Percentiles rank a stretch among this genome's conserved stretches.
Evolutionary conservation across 352 stramenopile species (phyloP).

Genomic region (Albugo candida): DNA sequence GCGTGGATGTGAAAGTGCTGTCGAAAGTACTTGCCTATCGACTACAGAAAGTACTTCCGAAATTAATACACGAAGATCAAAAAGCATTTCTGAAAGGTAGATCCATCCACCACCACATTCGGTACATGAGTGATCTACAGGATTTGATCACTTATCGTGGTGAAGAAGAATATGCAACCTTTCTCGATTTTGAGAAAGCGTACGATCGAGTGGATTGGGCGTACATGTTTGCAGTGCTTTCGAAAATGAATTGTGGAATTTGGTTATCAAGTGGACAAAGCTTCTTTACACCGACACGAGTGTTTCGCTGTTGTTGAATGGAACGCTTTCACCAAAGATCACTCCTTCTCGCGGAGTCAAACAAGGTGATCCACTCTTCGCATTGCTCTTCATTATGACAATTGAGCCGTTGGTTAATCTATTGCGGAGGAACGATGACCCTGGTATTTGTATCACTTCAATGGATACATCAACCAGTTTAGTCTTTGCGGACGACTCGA

Average conservation of each 20-base stretch:
- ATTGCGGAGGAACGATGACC: background rate
- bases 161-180: too few relatives aligned
- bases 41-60: background rate
- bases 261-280: conserved; percentile 9
- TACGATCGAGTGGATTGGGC: conserved; percentile 5
- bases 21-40: conserved; percentile 5
- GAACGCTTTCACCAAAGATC: conserved; percentile 5
- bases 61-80: conserved; percentile 8
- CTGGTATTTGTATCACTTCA: background rate
- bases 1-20: conserved; percentile 11
- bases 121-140: conserved; percentile 7
- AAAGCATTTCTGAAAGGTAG: background rate
- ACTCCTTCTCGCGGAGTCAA: conserved; percentile 6
- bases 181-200: conserved; percentile 1
- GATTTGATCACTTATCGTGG: conserved; percentile 1
- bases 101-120: conserved; percentile 8
- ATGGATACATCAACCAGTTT: background rate
- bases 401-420: conserved; percentile 2
- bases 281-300: background rate
- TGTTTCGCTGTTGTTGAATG: conserved; percentile 5
- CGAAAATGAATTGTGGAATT: conserved; percentile 5
- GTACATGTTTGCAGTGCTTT: conserved; percentile 9
- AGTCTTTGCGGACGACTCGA: conserved; percentile 10
- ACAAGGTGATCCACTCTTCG: conserved; percentile 6
- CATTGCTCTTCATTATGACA: conserved; percentile 6